Conservation (phyloP, 805 yeast genomes). For the Kazachstania taianensis region DNA sequence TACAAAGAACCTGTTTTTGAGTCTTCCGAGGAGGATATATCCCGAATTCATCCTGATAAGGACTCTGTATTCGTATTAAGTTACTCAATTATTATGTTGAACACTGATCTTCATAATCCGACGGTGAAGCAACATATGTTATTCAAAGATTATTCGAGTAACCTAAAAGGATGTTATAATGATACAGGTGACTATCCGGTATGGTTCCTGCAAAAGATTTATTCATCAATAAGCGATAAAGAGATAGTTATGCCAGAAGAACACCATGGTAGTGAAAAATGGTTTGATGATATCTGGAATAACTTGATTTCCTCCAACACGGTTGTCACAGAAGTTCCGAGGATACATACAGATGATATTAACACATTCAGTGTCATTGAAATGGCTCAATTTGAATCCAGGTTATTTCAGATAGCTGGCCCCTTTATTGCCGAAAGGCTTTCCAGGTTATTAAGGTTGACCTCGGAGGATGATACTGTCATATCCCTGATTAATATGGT, state of each 20-base stretch:
- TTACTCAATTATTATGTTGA: constrained; percentile 86
- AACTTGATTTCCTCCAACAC: constrained; percentile 41
- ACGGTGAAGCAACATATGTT: constrained; percentile 89
- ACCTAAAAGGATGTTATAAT: constrained; percentile 71
- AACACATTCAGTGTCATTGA: constrained; percentile 18
- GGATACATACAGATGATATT: constrained; percentile 13
- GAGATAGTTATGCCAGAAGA: constrained; percentile 98
- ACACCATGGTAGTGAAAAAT: constrained; percentile 82
- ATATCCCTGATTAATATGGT: constrained; percentile 78
- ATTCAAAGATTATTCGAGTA: constrained; percentile 66
- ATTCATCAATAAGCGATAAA: constrained; percentile 63
- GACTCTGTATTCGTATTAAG: constrained; percentile 86
- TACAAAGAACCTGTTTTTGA: constrained; percentile 12
- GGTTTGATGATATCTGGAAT: constrained; percentile 86
- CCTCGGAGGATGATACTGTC: constrained; percentile 80
- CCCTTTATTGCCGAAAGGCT: constrained; percentile 57
- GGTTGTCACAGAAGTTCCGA: constrained; percentile 23
- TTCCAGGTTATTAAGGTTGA: constrained; percentile 70
- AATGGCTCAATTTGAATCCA: constrained; percentile 53
- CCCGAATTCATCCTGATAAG: constrained; percentile 62
- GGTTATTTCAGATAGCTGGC: constrained; percentile 55
- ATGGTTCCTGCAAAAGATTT: constrained; percentile 77
- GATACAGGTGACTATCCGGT: constrained; percentile 61
- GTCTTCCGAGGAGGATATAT: constrained; percentile 26
- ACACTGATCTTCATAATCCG: constrained; percentile 89